phyloP scores from a whole-genome alignment of 805 yeast species.

The Ogataea ganodermae region DNA sequence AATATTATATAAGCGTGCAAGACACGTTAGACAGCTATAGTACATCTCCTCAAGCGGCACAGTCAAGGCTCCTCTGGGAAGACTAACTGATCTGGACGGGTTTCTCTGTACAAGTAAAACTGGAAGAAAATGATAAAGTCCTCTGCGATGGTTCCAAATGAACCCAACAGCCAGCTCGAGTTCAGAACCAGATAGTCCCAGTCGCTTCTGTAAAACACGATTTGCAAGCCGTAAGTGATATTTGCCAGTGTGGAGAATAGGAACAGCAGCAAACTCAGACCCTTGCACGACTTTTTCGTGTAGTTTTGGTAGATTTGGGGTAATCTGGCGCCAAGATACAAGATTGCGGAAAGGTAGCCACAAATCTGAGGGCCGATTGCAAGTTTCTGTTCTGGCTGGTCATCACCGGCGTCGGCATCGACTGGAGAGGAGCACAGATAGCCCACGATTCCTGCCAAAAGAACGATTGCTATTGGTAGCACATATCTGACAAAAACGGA shows the following conservation, averaged over 20 bases:
- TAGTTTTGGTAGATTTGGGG: slow-evolving; percentile 89
- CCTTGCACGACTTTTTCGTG: slow-evolving; percentile 75
- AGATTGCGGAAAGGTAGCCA: slow-evolving; percentile 68
- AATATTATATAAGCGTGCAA: too few species aligned
- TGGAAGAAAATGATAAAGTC: slow-evolving; percentile 67
- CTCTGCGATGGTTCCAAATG: slow-evolving; percentile 74
- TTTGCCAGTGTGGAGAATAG: slow-evolving; percentile 75
- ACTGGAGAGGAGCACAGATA: slow-evolving; percentile 49
- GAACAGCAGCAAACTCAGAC: slow-evolving; percentile 81
- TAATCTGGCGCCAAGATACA: slow-evolving; percentile 68
- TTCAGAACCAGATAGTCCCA: slow-evolving; percentile 59
- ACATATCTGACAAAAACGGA: slow-evolving; percentile 52
- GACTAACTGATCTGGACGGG: slow-evolving; percentile 2
- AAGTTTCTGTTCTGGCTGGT: slow-evolving; percentile 31
- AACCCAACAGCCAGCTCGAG: slow-evolving; percentile 77
- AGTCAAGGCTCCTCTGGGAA: slow-evolving; percentile 10
- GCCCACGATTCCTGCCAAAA: slow-evolving; percentile 63
- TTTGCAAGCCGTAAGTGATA: slow-evolving; percentile 73
- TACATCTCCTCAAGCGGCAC: neutral
- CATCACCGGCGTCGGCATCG: slow-evolving; percentile 23
- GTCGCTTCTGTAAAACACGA: slow-evolving; percentile 65
- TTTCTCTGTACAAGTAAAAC: slow-evolving; percentile 58
- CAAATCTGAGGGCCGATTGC: slow-evolving; percentile 60
- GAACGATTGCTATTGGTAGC: slow-evolving; percentile 61
- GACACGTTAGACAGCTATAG: neutral